phyloP scores from a whole-genome alignment of 2,329 filamentous ascomycete genomes.

The Podosphaera aphanis region DNA sequence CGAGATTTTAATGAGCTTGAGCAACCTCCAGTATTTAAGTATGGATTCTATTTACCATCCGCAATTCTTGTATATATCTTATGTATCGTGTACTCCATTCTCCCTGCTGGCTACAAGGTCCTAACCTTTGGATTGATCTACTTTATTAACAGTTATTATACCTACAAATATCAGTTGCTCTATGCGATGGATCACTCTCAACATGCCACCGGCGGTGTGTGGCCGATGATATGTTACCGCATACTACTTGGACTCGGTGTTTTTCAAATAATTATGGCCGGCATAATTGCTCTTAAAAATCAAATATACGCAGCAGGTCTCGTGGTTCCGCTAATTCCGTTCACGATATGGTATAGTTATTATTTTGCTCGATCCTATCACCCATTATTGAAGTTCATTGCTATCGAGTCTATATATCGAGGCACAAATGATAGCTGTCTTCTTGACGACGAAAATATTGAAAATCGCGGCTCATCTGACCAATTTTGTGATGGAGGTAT shows the following conservation, averaged over 20 bases:
- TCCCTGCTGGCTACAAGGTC: conserved; percentile 58
- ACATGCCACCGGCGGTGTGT: conserved; percentile 77
- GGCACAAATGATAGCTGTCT: conserved; percentile 26
- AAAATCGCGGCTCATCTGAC: conserved; percentile 9
- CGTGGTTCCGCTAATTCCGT: conserved; percentile 51
- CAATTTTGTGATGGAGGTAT: conserved; percentile 18
- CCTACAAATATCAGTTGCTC: conserved; percentile 90
- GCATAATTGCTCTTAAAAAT: conserved; percentile 51
- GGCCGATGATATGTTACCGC: conserved; percentile 90
- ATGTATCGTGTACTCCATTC: conserved; percentile 79
- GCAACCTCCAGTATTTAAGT: conserved; percentile 71
- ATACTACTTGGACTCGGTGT: conserved; percentile 67
- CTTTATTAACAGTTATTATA: conserved; percentile 63
- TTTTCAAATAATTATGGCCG: conserved; percentile 79
- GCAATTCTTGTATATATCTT: conserved; percentile 85
- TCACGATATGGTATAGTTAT: conserved; percentile 74
- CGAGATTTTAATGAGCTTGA: conserved; percentile 68
- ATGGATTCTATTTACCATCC: conserved; percentile 86
- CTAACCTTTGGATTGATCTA: conserved; percentile 65
- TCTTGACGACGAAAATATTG: conserved; percentile 20
- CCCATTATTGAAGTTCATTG: conserved; percentile 79
- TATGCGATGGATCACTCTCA: conserved; percentile 97
- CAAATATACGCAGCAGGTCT: conserved; percentile 52
- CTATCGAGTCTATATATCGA: conserved; percentile 58
- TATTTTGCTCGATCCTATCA: conserved; percentile 63